Percentiles rank a stretch among this genome's conserved stretches.
phyloP scores from a whole-genome alignment of 2,329 filamentous ascomycete species.

The Scopulariopsis brevicaulis region DNA sequence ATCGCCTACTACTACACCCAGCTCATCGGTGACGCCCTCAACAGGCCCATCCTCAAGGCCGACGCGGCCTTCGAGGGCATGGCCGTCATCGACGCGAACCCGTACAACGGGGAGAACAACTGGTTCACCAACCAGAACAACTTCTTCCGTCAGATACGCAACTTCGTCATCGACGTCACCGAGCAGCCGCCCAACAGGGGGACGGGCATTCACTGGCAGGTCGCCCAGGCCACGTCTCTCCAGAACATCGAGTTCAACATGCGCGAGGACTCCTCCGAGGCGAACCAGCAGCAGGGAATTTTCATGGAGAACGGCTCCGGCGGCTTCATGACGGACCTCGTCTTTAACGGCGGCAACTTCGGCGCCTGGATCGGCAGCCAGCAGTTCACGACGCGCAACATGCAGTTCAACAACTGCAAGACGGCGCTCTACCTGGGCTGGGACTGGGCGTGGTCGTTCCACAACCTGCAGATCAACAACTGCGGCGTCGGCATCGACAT shows the following conservation, averaged over 20 bases:
- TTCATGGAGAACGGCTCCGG: slow-evolving; percentile 82
- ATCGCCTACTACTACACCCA: slow-evolving; percentile 89
- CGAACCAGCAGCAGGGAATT: slow-evolving; percentile 63
- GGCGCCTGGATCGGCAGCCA: slow-evolving; percentile 77
- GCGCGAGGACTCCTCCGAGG: slow-evolving; percentile 49
- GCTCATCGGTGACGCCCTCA: slow-evolving; percentile 64
- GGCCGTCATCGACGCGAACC: slow-evolving; percentile 80
- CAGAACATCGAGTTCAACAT: slow-evolving; percentile 79
- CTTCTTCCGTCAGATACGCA: slow-evolving; percentile 75
- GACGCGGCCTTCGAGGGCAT: slow-evolving; percentile 68
- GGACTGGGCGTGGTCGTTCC: slow-evolving; percentile 83
- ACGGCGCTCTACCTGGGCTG: slow-evolving; percentile 85
- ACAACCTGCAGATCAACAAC: slow-evolving; percentile 52
- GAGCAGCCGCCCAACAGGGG: slow-evolving; percentile 47
- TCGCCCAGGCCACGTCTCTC: slow-evolving; percentile 69
- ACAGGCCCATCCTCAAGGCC: slow-evolving; percentile 37
- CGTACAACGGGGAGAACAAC: slow-evolving; percentile 63
- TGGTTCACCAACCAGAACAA: slow-evolving; percentile 76
- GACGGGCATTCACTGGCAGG: slow-evolving; percentile 74
- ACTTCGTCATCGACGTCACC: slow-evolving; percentile 69
- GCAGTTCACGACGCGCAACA: slow-evolving; percentile 76
- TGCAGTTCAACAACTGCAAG: slow-evolving; percentile 71
- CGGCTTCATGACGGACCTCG: slow-evolving; percentile 73
- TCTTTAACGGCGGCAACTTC: slow-evolving; percentile 70
- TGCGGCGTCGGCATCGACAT: slow-evolving; percentile 72